phyloP scores from a whole-genome alignment of 495 filamentous ascomycete genomes.

The Astrothelium subdiscretum region DNA sequence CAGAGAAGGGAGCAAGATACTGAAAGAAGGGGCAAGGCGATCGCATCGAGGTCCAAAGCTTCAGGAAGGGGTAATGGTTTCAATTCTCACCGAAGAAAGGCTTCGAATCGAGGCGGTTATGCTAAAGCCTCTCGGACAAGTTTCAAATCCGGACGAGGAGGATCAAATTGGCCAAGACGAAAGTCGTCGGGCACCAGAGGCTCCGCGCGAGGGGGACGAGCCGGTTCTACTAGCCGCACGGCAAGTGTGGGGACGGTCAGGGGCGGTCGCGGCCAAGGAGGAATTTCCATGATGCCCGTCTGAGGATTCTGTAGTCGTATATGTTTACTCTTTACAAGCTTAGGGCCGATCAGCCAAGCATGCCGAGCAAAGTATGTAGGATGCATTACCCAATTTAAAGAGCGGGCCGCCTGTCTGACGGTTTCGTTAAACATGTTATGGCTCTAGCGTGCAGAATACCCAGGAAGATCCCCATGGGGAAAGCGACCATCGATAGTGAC shows the following conservation, averaged over 20 bases:
- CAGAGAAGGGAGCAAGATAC: neutral
- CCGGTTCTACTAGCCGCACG: neutral
- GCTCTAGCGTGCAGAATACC: neutral
- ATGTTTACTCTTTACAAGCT: no score
- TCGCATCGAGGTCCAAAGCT: neutral
- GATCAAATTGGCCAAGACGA: neutral
- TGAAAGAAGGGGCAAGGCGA: neutral
- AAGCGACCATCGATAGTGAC: neutral
- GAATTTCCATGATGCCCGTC: conserved; percentile 15
- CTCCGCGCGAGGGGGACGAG: neutral
- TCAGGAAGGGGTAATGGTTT: neutral
- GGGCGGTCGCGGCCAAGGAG: neutral
- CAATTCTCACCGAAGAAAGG: neutral
- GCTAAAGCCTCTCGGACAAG: neutral
- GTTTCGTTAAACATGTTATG: neutral
- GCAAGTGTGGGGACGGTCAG: neutral
- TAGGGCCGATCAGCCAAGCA: no score
- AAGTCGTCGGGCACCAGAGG: neutral
- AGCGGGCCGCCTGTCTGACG: neutral
- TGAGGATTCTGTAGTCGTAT: conserved; percentile 5
- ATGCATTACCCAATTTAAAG: neutral
- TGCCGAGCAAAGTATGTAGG: no score
- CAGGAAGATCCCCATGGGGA: no score
- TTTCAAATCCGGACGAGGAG: neutral
- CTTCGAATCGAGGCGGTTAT: neutral